Conservation (phyloP, 768 basidiomycete genomes). For the Rickenella mellea region DNA sequence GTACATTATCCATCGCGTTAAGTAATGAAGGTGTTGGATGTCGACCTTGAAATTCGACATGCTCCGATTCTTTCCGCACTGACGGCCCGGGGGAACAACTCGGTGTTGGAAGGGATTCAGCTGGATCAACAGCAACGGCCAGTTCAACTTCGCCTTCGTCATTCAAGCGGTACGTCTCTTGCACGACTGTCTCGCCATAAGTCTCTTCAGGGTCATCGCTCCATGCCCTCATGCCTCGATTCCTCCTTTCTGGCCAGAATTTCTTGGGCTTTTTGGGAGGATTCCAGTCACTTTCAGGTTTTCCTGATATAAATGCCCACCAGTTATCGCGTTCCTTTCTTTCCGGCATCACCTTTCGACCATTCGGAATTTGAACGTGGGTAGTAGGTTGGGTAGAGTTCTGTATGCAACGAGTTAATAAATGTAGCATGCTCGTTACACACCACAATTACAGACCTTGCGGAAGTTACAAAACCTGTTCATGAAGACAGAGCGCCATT, state of each 20-base stretch:
- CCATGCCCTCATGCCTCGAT: constrained; percentile 24
- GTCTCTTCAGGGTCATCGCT: constrained; percentile 3
- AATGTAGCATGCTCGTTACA: background rate
- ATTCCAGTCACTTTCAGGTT: constrained; percentile 61
- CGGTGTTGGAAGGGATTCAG: constrained; percentile 33
- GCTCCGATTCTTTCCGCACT: background rate
- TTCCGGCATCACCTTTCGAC: constrained; percentile 46
- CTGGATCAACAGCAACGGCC: constrained; percentile 22
- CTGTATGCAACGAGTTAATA: constrained; percentile 25
- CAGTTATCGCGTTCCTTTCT: constrained; percentile 65
- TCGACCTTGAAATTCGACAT: constrained; percentile 22
- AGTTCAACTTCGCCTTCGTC: constrained; percentile 36
- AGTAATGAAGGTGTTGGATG: constrained; percentile 54
- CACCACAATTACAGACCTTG: constrained; percentile 32
- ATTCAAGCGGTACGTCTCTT: constrained; percentile 23
- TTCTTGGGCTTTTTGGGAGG: constrained; percentile 32
- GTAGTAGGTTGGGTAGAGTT: constrained; percentile 59
- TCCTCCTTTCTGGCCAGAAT: constrained; percentile 13
- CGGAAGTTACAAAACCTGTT: constrained; percentile 57
- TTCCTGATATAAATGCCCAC: constrained; percentile 72
- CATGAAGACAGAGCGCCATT: constrained; percentile 57
- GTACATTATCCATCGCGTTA: constrained; percentile 58
- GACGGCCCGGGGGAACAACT: constrained; percentile 17
- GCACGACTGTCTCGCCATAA: constrained; percentile 4
- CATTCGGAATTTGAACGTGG: constrained; percentile 25